phyloP scores from a whole-genome alignment of 768 basidiomycete genomes.

The Russula emetica region DNA sequence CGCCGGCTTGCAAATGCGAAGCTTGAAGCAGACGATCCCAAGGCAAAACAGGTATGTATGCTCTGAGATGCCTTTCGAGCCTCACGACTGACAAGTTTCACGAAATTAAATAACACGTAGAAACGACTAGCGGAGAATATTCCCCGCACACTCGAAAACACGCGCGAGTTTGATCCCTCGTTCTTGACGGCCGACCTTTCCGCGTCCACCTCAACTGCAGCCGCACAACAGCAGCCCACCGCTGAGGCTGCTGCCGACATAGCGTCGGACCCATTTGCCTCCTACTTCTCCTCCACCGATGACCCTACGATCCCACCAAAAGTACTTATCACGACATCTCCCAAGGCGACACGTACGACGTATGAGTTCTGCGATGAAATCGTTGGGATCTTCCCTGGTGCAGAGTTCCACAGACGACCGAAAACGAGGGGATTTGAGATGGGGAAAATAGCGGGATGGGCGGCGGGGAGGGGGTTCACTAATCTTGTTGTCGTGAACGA shows the following conservation, averaged over 20 bases:
- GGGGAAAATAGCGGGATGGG: conserved; percentile 91
- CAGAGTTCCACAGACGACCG: conserved; percentile 80
- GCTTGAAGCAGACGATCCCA: conserved; percentile 69
- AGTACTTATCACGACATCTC: conserved; percentile 86
- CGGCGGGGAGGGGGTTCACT: conserved; percentile 80
- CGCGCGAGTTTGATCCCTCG: conserved; percentile 76
- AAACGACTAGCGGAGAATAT: conserved; percentile 81
- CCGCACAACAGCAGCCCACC: conserved; percentile 35
- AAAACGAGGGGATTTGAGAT: conserved; percentile 89
- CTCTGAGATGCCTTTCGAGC: background rate
- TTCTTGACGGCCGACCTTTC: conserved; percentile 49
- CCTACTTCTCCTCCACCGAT: conserved; percentile 64
- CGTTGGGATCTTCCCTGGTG: conserved; percentile 84
- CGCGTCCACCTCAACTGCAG: conserved; percentile 28
- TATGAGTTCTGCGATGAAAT: conserved; percentile 93
- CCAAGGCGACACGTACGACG: conserved; percentile 80
- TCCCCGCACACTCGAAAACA: conserved; percentile 90
- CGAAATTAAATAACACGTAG: conserved; percentile 40
- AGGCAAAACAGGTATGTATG: conserved; percentile 63
- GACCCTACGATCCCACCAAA: conserved; percentile 76
- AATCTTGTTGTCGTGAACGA: conserved; percentile 93
- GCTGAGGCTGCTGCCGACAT: conserved; percentile 66
- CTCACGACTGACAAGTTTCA: background rate
- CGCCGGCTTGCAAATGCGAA: conserved; percentile 74
- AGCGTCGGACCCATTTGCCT: conserved; percentile 69